Evolutionary conservation across 2,329 filamentous ascomycete species (phyloP).

Genomic region (Trichoderma atroviride): DNA sequence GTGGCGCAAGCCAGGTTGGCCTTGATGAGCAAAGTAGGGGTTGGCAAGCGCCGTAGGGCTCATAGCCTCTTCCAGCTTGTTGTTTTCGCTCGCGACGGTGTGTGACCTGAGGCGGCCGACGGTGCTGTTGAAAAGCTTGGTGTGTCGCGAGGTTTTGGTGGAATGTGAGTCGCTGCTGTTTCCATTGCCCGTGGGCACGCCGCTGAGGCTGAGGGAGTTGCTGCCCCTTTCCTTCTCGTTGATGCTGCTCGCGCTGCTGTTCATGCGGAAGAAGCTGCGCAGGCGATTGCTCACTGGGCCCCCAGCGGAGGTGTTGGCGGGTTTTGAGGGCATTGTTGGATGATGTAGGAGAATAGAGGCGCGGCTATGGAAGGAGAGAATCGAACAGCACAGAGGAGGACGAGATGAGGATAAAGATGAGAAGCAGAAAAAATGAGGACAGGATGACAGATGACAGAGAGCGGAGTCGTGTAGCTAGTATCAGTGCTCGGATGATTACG

Average conservation of each 20-base stretch:
- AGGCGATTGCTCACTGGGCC: slow-evolving; percentile 69
- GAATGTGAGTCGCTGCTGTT: slow-evolving; percentile 28
- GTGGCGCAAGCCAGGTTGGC: slow-evolving; percentile 87
- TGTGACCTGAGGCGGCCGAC: slow-evolving; percentile 86
- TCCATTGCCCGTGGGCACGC: slow-evolving; percentile 16
- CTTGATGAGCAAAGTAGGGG: slow-evolving; percentile 96
- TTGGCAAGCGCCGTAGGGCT: slow-evolving; percentile 95
- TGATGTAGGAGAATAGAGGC: slow-evolving; percentile 24
- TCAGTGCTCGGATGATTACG: slow-evolving; percentile 8
- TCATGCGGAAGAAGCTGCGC: slow-evolving; percentile 73
- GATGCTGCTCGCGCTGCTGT: slow-evolving; percentile 48
- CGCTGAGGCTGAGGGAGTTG: slow-evolving; percentile 59
- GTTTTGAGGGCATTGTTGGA: slow-evolving; percentile 56
- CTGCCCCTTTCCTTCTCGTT: slow-evolving; percentile 54
- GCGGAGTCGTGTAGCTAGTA: slow-evolving; percentile 10
- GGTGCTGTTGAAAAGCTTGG: slow-evolving; percentile 82
- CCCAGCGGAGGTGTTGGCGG: slow-evolving; percentile 49
- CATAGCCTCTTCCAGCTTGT: slow-evolving; percentile 82
- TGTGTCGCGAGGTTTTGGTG: slow-evolving; percentile 74
- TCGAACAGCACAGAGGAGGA: background rate
- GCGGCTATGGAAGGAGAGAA: slow-evolving; percentile 5
- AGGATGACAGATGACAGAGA: background rate
- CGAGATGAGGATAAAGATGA: background rate
- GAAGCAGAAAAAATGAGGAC: background rate
- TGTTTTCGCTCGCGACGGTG: slow-evolving; percentile 90